These are phyloP conservation scores for Tylopilus cervinicoccineus DNA, from an alignment of 768 basidiomycete species.

Conservation along the genomic window DNA sequence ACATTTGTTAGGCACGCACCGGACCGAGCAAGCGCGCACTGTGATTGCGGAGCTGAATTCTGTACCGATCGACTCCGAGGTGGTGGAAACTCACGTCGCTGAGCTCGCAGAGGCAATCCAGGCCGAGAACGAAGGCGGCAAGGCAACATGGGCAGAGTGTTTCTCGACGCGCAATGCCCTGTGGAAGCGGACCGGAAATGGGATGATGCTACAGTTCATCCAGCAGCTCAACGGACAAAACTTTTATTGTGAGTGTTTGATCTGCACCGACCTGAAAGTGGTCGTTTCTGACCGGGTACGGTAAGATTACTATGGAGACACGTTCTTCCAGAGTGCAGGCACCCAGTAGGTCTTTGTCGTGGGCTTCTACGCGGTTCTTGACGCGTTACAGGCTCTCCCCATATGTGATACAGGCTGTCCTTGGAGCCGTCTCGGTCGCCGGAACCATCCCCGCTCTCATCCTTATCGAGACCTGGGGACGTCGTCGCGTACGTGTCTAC, in stretches of 20 bases:
- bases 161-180: slow-evolving; percentile 15
- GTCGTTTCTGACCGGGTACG: not conserved
- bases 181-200: slow-evolving; percentile 17
- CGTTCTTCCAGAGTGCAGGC: slow-evolving; percentile 49
- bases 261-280: not conserved
- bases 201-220: slow-evolving; percentile 17
- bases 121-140: slow-evolving; percentile 14
- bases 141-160: slow-evolving; percentile 15
- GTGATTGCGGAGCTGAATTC: slow-evolving; percentile 16
- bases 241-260: slow-evolving; percentile 12
- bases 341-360: slow-evolving; percentile 41
- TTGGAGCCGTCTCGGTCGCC: slow-evolving; percentile 68
- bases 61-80: slow-evolving; percentile 9
- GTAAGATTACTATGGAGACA: slow-evolving; percentile 16
- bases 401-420: slow-evolving; percentile 68
- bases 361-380: not conserved
- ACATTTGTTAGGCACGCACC: slow-evolving; percentile 1
- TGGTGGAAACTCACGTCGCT: slow-evolving; percentile 10
- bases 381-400: slow-evolving; percentile 44
- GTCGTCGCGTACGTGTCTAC: slow-evolving; percentile 46
- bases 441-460: slow-evolving; percentile 68
- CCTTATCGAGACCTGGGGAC: slow-evolving; percentile 72
- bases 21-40: slow-evolving; percentile 6
- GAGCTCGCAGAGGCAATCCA: slow-evolving; percentile 15
- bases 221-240: slow-evolving; percentile 16